Base-by-base conservation (phyloP, 1,284 basidiomycete genomes). In the Papiliotrema nemorosa region DNA sequence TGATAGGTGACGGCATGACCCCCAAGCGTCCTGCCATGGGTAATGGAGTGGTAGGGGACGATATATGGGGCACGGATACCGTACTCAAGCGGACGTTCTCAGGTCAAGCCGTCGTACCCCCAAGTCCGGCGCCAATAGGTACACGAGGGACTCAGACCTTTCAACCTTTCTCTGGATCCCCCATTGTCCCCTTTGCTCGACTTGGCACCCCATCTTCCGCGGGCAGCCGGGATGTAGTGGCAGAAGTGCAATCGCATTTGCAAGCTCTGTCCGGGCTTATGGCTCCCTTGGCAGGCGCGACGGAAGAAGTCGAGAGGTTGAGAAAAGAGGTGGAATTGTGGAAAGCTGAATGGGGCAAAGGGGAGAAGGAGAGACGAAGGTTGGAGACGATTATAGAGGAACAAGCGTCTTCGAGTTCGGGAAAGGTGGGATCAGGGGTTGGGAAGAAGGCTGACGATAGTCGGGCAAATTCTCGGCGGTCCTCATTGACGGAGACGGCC, bases 301-400 rank as follows among this genome's bases (percentile, higher is more conserved):
- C 42, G n/a, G 63, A 66, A 10, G 66, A 71, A 47, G 37, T 68
- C 7, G 59, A 69, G 20, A 57, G 58, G 40, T 64, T 76, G 41
- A 69, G 66, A 21, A 66, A 70, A 36, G 66, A 70, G 34, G 62
- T 73, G 24, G 57, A 64, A 47, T 55, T 66, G 51, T 66, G 73
- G 60, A 62, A 66, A 47, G 50, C 47, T 26, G 66, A 65, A 48
- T 64, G 62, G 63, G 53, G 52, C 35, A 55, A 57, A 33, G 41
- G 55, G 36, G 62, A 68, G 47, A 59, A 58, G 21, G 63, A 70
- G 51, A 62, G 64, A 55, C 53, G 48, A 40, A 42, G 56, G 41
- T 54, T 73, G 29, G 62, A 68, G 34, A 38, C 27, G 16, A 47
- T 59, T 7, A 47, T 67, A 20, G 38, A 49, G 1, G 59, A 53